Evolutionary conservation across 2,329 filamentous ascomycete species (phyloP).

Genomic region (Mycosphaerelloides madeirae): DNA sequence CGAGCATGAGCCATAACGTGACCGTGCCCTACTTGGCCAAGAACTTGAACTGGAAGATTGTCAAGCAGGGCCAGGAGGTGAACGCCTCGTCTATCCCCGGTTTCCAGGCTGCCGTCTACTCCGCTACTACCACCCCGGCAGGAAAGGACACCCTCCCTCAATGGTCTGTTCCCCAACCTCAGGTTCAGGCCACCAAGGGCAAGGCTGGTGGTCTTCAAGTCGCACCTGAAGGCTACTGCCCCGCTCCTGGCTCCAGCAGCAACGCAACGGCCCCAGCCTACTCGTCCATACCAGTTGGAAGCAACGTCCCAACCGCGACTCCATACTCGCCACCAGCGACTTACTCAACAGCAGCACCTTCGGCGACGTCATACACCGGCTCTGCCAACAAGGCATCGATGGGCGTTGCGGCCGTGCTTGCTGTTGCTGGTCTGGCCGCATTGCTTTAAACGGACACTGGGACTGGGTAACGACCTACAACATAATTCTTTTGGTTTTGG

Average conservation of each 20-base stretch:
- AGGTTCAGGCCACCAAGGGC: conserved; percentile 23
- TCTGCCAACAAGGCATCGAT: background rate
- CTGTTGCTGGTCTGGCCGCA: no score
- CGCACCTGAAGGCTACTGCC: conserved; percentile 1
- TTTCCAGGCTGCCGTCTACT: conserved; percentile 38
- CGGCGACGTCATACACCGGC: background rate
- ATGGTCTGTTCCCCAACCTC: conserved; percentile 22
- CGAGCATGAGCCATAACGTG: conserved; percentile 22
- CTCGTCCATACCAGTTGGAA: no score
- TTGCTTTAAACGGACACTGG: no score
- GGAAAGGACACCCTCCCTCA: conserved; percentile 16
- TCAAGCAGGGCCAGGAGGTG: conserved; percentile 31
- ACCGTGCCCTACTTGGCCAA: conserved; percentile 29
- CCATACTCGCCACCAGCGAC: no score
- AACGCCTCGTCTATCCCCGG: conserved; percentile 31
- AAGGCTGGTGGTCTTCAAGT: conserved; percentile 23
- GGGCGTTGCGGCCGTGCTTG: background rate
- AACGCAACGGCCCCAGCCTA: background rate
- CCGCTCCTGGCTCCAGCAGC: background rate
- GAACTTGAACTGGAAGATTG: conserved; percentile 34
- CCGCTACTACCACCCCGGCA: conserved; percentile 30
- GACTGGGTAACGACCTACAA: no score
- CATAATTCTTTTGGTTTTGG: no score
- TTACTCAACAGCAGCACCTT: no score
- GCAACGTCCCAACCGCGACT: no score